Evolutionary conservation across 2,329 filamentous ascomycete species (phyloP), one percentile per base, ranked within the genome.

Genomic region (Fusarium sp.): DNA sequence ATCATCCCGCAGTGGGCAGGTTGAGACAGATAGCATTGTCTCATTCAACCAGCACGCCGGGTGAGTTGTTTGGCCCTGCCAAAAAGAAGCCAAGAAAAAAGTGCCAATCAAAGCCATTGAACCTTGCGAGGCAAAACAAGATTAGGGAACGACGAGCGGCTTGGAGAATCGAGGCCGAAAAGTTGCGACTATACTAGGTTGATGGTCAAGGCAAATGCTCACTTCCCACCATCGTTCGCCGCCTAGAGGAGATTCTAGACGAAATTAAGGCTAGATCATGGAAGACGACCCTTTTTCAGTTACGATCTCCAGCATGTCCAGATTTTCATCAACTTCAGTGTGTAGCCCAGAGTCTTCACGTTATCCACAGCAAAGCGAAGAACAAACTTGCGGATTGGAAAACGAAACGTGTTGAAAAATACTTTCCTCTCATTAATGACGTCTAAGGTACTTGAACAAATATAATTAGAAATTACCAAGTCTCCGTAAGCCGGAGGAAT

Each of bases 351-450:
- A 18, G 35, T 37, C 14, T 16, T 7, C 35, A 1, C 3, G 7
- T 35, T 13, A 35, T 16, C 33, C 14, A 16, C 6, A 16, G 1
- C 33, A 16, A 35, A 35, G 14, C 13, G 6, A 35, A 7, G 33
- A 16, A 16, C 3, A 35, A 35, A 35, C 33, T 3, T 16, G 13
- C 37, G 11, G 10, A 41, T 10, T n/a, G 11, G 18, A n/a, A 10
- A 10, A 1, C 18, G n/a, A 41, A 45, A 4, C 0, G 5, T 2
- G 6, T 14, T 16, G 20, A 5, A 4, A 24, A 24, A 45, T 45
- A 5, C 16, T 9, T 14, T 9, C 5, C 13, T 1, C 20, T 7
- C 13, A 8, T 43, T 0, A 2, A 16, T 2, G 20, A 22, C 1
- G 2, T 7, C 20, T 22, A 4, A 22, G 11, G 9, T 9, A 9